A percentile compares a stretch with the other conserved stretches of the same genome.
Conservation (phyloP, 2,329 filamentous ascomycete genomes). For the Fusarium humuli region DNA sequence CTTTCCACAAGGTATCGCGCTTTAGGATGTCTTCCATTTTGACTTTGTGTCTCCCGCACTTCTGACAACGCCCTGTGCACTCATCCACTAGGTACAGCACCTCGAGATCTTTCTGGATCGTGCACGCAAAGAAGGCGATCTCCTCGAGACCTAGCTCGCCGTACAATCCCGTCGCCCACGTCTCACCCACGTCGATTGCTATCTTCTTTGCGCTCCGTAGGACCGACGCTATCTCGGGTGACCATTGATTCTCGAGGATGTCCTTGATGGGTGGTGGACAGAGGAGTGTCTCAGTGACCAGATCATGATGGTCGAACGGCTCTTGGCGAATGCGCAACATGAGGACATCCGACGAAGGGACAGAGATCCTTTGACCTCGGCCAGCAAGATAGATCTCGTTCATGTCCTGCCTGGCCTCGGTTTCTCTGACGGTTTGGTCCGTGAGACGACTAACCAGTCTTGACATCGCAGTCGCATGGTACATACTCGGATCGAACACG, state of each 20-base stretch:
- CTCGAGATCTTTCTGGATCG: conserved; percentile 46
- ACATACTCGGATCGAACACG: conserved; percentile 35
- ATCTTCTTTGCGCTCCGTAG: conserved; percentile 42
- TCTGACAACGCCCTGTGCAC: conserved; percentile 42
- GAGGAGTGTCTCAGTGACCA: conserved; percentile 27
- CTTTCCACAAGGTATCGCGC: conserved; percentile 39
- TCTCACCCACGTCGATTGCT: conserved; percentile 48
- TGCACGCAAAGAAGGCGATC: conserved; percentile 46
- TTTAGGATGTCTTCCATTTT: conserved; percentile 29
- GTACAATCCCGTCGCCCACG: conserved; percentile 38
- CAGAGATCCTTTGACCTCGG: conserved; percentile 36
- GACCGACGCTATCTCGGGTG: conserved; percentile 43
- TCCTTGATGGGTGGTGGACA: conserved; percentile 42
- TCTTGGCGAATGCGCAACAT: conserved; percentile 46
- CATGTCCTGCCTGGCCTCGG: not conserved
- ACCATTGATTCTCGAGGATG: conserved; percentile 47
- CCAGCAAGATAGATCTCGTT: conserved; percentile 46
- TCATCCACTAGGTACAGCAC: conserved; percentile 51
- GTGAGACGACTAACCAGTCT: conserved; percentile 24
- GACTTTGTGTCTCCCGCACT: conserved; percentile 29
- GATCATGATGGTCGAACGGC: conserved; percentile 15
- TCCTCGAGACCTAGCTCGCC: conserved; percentile 45
- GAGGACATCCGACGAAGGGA: conserved; percentile 46
- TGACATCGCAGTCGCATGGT: conserved; percentile 17
- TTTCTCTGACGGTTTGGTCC: conserved; percentile 6